Evolutionary conservation across 768 basidiomycete genomes (phyloP), one percentile per base, ranked within the genome.

Genomic region (Thelephora ganbajun): DNA sequence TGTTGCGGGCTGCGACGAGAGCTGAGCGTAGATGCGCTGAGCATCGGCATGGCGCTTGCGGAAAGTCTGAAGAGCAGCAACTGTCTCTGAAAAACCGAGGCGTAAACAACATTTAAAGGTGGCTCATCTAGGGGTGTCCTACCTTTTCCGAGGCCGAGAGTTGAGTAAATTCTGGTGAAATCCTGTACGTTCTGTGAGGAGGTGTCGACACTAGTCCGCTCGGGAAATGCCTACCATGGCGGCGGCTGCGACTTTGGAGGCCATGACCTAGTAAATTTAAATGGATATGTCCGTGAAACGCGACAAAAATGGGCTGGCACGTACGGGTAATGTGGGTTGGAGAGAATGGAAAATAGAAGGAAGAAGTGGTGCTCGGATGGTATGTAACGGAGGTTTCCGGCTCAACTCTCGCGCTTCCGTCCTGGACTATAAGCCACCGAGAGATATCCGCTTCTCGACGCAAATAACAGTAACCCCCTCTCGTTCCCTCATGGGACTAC

Each of bases 41-140:
- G 96, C 94, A 47, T 97, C 89, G 55, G 70, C 70, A 66, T 94
- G 80, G 51, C 96, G 89, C 67, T 93, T 96, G 68, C 96, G 87
- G 82, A 99, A 98, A 35, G 87, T 84, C 64, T 89, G 87, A 45
- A 99, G 76, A 46, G 89, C 68, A 48, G 88, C 72, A 59, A 96
- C 75, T 57, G 94, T 93, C 72, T 97, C 90, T 91, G 65, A 19
- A 48, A 30, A 50, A 16, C 2, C 11, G 6, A 30, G 18, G 35
- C 11, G 22, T 44, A 14, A 44, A 46, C 6, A 48, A 49, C 33
- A 37, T 35, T 36, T 36, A 18, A 11, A 23, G 16, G 34, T 33
- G 16, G 35, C n/a, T 48, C 11, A 35, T 48, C 18, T 37, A 64
- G 73, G n/a, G 16, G 39, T 41, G 14, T 18, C 39, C 2, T 46